A percentile compares a stretch with the other conserved stretches of the same genome.
phyloP scores from a whole-genome alignment of 495 filamentous ascomycete genomes.

The Neurospora cerealis region DNA sequence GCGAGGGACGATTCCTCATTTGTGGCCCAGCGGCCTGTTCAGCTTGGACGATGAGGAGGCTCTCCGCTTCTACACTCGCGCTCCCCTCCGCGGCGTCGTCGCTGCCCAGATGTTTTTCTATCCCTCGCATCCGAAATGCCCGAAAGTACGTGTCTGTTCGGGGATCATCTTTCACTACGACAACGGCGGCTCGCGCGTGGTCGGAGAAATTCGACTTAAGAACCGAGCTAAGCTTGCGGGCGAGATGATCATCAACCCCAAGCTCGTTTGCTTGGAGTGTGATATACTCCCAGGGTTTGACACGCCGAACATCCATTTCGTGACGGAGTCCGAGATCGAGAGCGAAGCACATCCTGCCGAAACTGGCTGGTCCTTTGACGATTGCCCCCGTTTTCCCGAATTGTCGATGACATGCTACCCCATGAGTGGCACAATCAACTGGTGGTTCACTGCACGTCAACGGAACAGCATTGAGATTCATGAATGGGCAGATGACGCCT shows the following conservation, averaged over 20 bases:
- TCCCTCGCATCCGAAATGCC: background rate
- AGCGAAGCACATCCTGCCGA: background rate
- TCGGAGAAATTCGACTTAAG: background rate
- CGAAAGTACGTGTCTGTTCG: background rate
- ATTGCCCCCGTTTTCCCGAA: background rate
- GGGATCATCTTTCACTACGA: background rate
- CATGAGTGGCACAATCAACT: background rate
- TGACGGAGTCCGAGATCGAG: background rate
- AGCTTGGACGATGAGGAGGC: background rate
- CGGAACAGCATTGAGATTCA: background rate
- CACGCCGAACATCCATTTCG: background rate
- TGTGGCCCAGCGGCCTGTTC: background rate
- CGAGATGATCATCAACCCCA: background rate
- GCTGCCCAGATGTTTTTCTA: background rate
- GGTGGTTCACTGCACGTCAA: background rate
- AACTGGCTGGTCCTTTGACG: background rate
- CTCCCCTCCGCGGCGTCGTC: background rate
- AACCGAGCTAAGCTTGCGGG: background rate
- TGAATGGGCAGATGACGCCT: background rate
- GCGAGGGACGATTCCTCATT: background rate
- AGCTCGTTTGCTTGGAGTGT: background rate
- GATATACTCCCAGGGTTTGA: background rate
- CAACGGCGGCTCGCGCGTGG: background rate
- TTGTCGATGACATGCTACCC: background rate
- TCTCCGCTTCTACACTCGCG: background rate